Base-by-base conservation (phyloP, 495 filamentous ascomycete species). In the Daldinia vernicosa region DNA sequence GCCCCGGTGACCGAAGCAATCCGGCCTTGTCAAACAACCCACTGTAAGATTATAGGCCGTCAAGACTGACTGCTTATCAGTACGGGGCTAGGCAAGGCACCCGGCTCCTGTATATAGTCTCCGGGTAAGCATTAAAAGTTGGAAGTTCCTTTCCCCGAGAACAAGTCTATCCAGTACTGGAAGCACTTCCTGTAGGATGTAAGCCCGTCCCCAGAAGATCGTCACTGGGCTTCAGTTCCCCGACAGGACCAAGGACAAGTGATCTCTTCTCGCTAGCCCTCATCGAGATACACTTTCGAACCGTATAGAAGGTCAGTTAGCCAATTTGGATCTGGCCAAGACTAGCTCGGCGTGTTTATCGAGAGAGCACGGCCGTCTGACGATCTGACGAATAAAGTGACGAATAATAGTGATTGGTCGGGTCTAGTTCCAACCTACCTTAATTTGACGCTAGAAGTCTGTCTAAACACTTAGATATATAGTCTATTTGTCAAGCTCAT, bases 61-160 rank as follows among this genome's bases (percentile, higher is more conserved):
- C 22, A 60, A 47, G 32, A 52, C 32, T 63, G 19, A 26, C 14
- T 26, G 39, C 40, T 32, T n/a, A 17, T 40, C n/a, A 40, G 15
- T 45, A 60, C 61, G 39, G 37, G 47, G 68, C 11, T 57, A 61
- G 3, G n/a, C 32, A 58, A 61, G 3, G n/a, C 32, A 58, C 14
- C 15, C 12, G 54, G 22, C 28, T 58, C 56, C 50, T 51, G 37
- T 62, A 19, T 47, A 47, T 19, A 52, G 24, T 37, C 58, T 54
- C 45, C 69, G 63, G 58, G 63, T 59, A 60, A 66, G 67, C 67
- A 45, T 19, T 24, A 37, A 40, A 22, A 43, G 24, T 12, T 52
- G 40, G 27, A 7, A 56, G 32, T 40, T 17, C 33, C 32, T 66
- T 59, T 55, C 55, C 55, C 63, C 63, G 55, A 27, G 22, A 30